A percentile compares a stretch with the other conserved stretches of the same genome.
phyloP scores from a whole-genome alignment of 23 red algal genomes.

The Gracilaria caudata region DNA sequence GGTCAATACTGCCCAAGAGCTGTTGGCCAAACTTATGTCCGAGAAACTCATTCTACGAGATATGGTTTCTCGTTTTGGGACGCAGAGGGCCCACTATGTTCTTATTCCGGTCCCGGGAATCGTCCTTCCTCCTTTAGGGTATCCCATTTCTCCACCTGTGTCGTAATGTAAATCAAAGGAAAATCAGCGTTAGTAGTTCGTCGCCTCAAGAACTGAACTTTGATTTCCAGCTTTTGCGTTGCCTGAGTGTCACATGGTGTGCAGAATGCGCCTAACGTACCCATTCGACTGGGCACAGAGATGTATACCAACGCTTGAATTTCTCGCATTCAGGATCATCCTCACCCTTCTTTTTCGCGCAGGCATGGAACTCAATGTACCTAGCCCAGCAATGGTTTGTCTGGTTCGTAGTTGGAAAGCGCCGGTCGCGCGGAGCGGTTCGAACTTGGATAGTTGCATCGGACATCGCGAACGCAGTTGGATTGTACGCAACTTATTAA shows the following conservation, averaged over 20 bases:
- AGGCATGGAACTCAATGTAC: conserved; percentile 97
- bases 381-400: conserved; percentile 97
- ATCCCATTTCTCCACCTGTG: conserved; percentile 95
- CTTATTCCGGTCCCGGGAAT: conserved; percentile 88
- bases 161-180: not conserved
- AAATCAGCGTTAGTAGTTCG: not conserved
- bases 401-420: conserved; percentile 97
- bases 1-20: not conserved
- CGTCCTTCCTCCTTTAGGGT: conserved; percentile 82
- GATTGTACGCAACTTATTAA: not conserved
- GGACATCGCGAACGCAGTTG: conserved; percentile 37
- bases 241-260: not conserved
- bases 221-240: not conserved
- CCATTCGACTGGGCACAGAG: conserved; percentile 94
- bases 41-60: conserved; percentile 9
- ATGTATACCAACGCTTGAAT: conserved; percentile 91
- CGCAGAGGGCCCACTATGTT: not conserved
- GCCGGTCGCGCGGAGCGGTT: conserved; percentile 91
- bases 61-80: not conserved
- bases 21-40: not conserved
- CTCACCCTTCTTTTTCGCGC: conserved; percentile 82
- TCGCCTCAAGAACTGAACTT: not conserved
- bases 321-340: conserved; percentile 98
- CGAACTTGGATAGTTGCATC: conserved; percentile 73
- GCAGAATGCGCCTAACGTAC: conserved; percentile 45